A percentile compares a stretch with the other conserved stretches of the same genome.
phyloP scores from a whole-genome alignment of 139 green algal species.

The Chlamydomonas sp. region DNA sequence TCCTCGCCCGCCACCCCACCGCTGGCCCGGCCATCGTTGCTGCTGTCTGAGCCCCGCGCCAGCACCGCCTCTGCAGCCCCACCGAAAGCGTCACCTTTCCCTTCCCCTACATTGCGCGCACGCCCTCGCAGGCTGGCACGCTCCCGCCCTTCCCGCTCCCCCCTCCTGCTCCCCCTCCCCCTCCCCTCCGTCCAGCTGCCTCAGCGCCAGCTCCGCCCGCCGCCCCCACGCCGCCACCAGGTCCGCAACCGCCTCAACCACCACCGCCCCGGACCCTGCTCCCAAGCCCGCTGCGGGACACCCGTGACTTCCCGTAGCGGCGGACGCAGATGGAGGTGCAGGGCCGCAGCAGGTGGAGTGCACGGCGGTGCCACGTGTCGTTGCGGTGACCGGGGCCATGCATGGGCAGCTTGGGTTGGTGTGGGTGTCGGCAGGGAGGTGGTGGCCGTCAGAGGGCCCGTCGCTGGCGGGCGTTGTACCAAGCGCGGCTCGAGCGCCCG shows the following conservation, averaged over 20 bases:
- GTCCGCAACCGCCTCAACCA: neutral
- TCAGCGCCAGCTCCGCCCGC: conserved; percentile 9
- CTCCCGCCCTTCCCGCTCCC: neutral
- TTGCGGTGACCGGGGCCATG: too few species aligned
- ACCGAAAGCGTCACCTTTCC: neutral
- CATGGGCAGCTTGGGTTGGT: too few species aligned
- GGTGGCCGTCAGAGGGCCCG: too few species aligned
- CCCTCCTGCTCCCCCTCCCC: neutral
- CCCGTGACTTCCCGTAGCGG: neutral
- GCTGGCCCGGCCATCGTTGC: too few species aligned
- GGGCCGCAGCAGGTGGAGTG: neutral
- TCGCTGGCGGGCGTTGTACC: too few species aligned
- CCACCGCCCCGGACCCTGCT: neutral
- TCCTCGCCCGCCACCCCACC: too few species aligned
- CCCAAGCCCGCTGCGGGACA: neutral
- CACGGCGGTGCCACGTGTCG: too few species aligned
- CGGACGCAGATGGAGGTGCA: neutral
- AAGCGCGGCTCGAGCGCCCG: too few species aligned
- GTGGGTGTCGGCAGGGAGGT: too few species aligned
- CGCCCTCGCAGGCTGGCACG: too few species aligned
- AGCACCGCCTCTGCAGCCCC: neutral
- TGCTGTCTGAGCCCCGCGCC: neutral
- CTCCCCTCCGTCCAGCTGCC: neutral
- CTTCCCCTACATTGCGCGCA: too few species aligned
- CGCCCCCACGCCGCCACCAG: conserved; percentile 9